A percentile compares a stretch with the other conserved stretches of the same genome.
Evolutionary conservation across 2,329 filamentous ascomycete genomes (phyloP).

Genomic region (Celoporthe dispersa): DNA sequence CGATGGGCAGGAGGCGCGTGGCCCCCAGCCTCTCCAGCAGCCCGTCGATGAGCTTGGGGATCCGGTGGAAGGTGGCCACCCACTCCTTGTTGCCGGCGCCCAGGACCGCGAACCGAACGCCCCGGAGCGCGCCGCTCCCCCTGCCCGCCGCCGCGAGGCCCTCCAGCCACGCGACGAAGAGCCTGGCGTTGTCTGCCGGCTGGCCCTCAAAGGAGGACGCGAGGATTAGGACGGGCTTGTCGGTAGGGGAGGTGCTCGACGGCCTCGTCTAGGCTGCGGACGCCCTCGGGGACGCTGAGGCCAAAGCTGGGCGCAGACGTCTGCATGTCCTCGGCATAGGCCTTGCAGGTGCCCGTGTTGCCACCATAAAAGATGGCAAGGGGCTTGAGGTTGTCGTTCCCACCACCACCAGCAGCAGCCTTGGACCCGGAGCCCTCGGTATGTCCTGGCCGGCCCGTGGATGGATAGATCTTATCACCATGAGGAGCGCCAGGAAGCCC

Average conservation of each 20-base stretch:
- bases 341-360: conserved; percentile 63
- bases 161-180: conserved; percentile 60
- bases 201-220: conserved; percentile 62
- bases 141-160: conserved; percentile 37
- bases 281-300: conserved; percentile 44
- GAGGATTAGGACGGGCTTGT: conserved; percentile 56
- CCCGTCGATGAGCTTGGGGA: conserved; percentile 54
- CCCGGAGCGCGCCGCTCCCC: conserved; percentile 45
- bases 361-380: conserved; percentile 60
- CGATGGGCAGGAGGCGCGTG: conserved; percentile 46
- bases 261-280: conserved; percentile 54
- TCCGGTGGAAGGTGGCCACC: conserved; percentile 52
- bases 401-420: neutral
- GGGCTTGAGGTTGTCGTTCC: conserved; percentile 43
- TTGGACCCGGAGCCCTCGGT: neutral
- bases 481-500: conserved; percentile 20
- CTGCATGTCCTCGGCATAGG: conserved; percentile 55
- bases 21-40: conserved; percentile 49
- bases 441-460: conserved; percentile 1
- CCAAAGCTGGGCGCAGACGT: conserved; percentile 52
- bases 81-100: conserved; percentile 54
- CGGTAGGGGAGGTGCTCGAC: conserved; percentile 52
- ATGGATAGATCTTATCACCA: conserved; percentile 19
- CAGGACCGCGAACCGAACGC: conserved; percentile 58
- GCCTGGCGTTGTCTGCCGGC: conserved; percentile 59